Evolutionary conservation across 768 basidiomycete genomes (phyloP), one percentile per base, ranked within the genome.

Genomic region (Leccinum barrowsii): DNA sequence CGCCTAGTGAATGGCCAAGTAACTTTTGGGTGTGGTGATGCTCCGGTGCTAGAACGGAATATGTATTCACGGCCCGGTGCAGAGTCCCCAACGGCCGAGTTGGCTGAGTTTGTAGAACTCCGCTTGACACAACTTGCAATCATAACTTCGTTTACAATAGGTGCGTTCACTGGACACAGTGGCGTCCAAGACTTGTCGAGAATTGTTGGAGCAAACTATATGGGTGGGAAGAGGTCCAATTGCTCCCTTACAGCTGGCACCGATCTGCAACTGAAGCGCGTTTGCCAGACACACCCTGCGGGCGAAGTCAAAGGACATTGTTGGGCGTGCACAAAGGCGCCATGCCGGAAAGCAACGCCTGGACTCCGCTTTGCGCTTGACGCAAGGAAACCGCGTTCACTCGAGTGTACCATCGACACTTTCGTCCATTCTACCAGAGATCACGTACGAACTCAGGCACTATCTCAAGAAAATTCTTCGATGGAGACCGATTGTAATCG

Each of bases 141-240:
- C 26, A 28, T 28, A 28, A n/a, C 26, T 28, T 28, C 7, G 7
- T 28, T 28, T 28, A 28, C 26, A 28, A 7, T 28, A 28, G 30
- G 30, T 30, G 30, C 30, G 30, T 30, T 30, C 32, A 34, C 32
- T 32, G 30, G 30, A 32, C 30, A 32, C 30, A 32, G 30, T 47
- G 12, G n/a, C 17, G 5, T 35, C 19, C 3, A 44, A 32, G 32
- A 32, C 32, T 5, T 32, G 32, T 32, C 48, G n/a, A 55, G 24
- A 50, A 86, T 87, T 85, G 73, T 74, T 17, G 87, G 87, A 5
- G 87, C 85, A 28, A 89, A 89, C 64, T 60, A 89, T 87, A 5
- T 7, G 86, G 87, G 87, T 22, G 87, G 87, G 13, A 85, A 82
- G 74, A 78, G 85, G 87, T 85, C 51, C 37, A 70, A 19, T 50